Percentiles rank a stretch among this genome's conserved stretches.
Conservation (phyloP, 192 early-diverging fungal genomes). For the Coemansia sp. region DNA sequence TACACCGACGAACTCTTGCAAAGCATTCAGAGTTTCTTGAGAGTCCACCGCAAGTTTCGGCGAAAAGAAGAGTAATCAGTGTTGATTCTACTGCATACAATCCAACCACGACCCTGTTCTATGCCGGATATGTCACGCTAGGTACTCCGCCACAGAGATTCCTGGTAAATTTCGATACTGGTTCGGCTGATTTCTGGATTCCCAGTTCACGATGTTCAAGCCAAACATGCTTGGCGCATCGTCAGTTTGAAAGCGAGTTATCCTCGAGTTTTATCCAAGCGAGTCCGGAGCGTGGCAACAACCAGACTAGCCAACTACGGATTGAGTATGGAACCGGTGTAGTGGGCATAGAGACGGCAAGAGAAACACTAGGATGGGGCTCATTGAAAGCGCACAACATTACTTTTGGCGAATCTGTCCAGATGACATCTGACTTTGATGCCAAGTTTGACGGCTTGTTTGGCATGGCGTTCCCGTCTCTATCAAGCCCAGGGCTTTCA, state of each 20-base stretch:
- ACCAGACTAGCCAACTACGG: not conserved
- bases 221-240: constrained; percentile 21
- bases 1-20: constrained; percentile 17
- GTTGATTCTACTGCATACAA: constrained; percentile 10
- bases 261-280: not conserved
- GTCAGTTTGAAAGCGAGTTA: constrained; percentile 16
- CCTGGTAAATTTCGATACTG: constrained; percentile 67
- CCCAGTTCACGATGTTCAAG: constrained; percentile 48
- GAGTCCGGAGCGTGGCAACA: not conserved
- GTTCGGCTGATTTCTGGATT: constrained; percentile 70
- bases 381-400: constrained; percentile 24
- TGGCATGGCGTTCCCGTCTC: constrained; percentile 43
- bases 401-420: constrained; percentile 39
- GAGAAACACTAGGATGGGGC: constrained; percentile 39
- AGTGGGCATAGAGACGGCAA: constrained; percentile 31
- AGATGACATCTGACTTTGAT: constrained; percentile 48
- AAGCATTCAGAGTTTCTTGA: constrained; percentile 35
- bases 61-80: not conserved
- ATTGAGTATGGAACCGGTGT: constrained; percentile 49
- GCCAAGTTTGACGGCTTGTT: constrained; percentile 48
- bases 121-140: constrained; percentile 64
- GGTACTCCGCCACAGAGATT: constrained; percentile 66
- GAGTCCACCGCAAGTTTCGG: not conserved
- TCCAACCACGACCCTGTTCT: constrained; percentile 50
- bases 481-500: constrained; percentile 35